A percentile compares a stretch with the other conserved stretches of the same genome.
Conservation (phyloP, 2,329 filamentous ascomycete species). For the Cercospora zeae-maydis region DNA sequence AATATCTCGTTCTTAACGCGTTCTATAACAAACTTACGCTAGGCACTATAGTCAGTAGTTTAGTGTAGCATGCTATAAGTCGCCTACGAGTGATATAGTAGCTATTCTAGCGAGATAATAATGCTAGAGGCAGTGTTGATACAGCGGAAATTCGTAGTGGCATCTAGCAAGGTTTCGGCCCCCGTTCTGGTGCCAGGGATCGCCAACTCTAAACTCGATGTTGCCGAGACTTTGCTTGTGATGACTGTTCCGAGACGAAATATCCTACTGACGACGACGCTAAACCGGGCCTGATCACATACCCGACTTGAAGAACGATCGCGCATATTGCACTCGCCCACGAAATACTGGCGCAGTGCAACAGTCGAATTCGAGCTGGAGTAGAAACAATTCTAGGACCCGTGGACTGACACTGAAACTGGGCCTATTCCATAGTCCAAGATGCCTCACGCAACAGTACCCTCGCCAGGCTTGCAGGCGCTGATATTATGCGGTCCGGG, state of each 20-base stretch:
- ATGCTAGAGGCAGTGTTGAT: too few species aligned
- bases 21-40: too few species aligned
- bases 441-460: slow-evolving; percentile 76
- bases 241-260: slow-evolving; percentile 1
- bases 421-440: background rate
- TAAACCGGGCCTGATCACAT: background rate
- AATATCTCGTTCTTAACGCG: too few species aligned
- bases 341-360: background rate
- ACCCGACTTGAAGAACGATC: background rate
- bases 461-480: slow-evolving; percentile 74
- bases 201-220: background rate
- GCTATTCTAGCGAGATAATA: too few species aligned
- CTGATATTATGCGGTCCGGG: slow-evolving; percentile 80
- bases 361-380: background rate
- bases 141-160: too few species aligned
- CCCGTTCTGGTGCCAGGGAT: slow-evolving; percentile 4
- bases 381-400: background rate
- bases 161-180: too few species aligned
- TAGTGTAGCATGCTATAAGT: too few species aligned
- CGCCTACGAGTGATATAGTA: too few species aligned
- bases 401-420: background rate
- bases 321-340: background rate
- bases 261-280: background rate
- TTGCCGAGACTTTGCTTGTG: slow-evolving; percentile 4
- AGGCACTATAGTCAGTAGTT: too few species aligned